Conservation (phyloP, 495 filamentous ascomycete species). For the Talaromyces nanjingensis region DNA sequence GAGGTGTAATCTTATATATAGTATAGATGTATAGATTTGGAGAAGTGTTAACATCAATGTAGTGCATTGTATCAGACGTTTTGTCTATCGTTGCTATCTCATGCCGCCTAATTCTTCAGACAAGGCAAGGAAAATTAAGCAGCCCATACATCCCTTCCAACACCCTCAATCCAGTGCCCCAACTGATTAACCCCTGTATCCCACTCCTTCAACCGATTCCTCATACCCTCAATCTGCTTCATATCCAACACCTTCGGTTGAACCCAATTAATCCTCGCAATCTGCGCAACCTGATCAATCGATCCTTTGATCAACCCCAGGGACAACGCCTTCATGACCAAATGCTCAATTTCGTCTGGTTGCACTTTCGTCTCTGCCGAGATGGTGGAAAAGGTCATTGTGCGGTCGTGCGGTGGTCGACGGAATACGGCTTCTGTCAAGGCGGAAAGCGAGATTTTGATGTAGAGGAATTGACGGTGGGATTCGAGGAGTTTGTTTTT, state of each 20-base stretch:
- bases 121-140: constrained; percentile 39
- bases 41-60: not conserved
- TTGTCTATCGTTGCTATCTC: not conserved
- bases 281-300: constrained; percentile 92
- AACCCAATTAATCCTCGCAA: constrained; percentile 96
- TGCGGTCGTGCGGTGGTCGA: constrained; percentile 88
- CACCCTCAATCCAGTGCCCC: constrained; percentile 88
- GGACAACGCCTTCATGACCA: constrained; percentile 97
- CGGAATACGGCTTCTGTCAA: constrained; percentile 96
- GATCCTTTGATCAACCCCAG: constrained; percentile 82
- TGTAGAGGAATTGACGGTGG: constrained; percentile 76
- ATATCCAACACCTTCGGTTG: constrained; percentile 86
- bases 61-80: not conserved
- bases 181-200: constrained; percentile 89
- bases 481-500: constrained; percentile 71
- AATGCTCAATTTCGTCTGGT: constrained; percentile 86
- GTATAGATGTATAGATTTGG: not conserved
- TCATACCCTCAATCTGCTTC: constrained; percentile 94
- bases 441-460: constrained; percentile 95
- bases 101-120: not conserved
- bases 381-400: constrained; percentile 85
- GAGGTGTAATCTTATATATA: not conserved
- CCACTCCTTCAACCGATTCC: constrained; percentile 81
- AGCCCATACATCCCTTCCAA: constrained; percentile 86
- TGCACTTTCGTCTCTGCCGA: constrained; percentile 86